These are phyloP conservation scores for Xylaria bambusicola DNA, from an alignment of 495 filamentous ascomycete species.

Conservation along the genomic window DNA sequence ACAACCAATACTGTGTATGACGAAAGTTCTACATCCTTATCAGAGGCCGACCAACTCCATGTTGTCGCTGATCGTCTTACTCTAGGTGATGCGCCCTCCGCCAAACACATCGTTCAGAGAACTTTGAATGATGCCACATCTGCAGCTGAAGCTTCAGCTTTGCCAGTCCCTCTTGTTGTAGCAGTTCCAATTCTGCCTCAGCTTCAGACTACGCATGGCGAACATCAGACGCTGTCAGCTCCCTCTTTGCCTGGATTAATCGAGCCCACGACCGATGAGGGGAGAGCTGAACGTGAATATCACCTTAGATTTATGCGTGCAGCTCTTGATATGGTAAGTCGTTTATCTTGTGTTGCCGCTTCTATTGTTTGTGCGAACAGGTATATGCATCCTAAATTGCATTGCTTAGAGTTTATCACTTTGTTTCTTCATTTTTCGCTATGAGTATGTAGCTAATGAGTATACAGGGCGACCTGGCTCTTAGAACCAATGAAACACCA, in stretches of 20 bases:
- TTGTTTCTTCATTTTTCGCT: too few relatives aligned
- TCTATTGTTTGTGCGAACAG: too few relatives aligned
- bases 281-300: conserved; percentile 25
- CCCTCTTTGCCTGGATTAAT: conserved; percentile 28
- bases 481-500: conserved; percentile 84
- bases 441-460: conserved; percentile 17
- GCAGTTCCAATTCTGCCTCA: conserved; percentile 21
- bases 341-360: neutral
- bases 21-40: conserved; percentile 1
- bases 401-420: neutral
- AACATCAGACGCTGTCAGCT: neutral
- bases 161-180: conserved; percentile 22
- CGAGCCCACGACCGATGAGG: conserved; percentile 32
- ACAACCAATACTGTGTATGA: conserved; percentile 7
- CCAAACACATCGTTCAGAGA: conserved; percentile 6
- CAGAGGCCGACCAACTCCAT: conserved; percentile 11
- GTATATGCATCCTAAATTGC: too few relatives aligned
- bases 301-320: conserved; percentile 70
- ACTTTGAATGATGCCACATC: conserved; percentile 2
- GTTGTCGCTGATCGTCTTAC: conserved; percentile 17
- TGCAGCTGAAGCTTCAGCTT: conserved; percentile 13
- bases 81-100: conserved; percentile 15
- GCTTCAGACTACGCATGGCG: neutral
- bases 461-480: conserved; percentile 71
- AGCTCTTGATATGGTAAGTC: conserved; percentile 65